Base-by-base conservation (phyloP, 306 rosid species). In the Calophaca sinica region DNA sequence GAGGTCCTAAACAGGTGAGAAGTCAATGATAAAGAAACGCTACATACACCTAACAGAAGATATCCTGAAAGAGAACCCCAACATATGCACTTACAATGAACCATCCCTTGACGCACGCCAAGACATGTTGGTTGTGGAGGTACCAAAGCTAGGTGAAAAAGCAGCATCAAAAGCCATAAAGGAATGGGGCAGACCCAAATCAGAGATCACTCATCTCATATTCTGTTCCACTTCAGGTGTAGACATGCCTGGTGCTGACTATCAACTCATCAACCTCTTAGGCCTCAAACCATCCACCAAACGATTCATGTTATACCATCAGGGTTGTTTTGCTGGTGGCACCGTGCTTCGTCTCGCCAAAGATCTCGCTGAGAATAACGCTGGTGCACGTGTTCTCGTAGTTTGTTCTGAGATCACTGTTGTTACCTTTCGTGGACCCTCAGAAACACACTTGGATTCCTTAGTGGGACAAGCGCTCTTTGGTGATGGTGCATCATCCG, bases 391-490 rank as follows among this genome's bases (percentile, higher is more conserved):
- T 2, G 82, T 86, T 7, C 84, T 86, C 0, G 81, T 83, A 0
- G 89, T 86, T 0, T 80, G 89, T 53, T 31, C 77, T 0, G 85
- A 86, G 77, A 73, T 86, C 70, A 64, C 74, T 0, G 72, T 60
- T 6, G 42, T 31, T 9, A 58, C 78, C 0, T 77, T 82, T n/a
- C 78, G 79, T 5, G 79, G 73, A 0, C 87, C 82, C 2, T 39
- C 26, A 0, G 81, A 82, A 4, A 28, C 29, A 7, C 84, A 82
- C 80, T 3, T 78, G 71, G 84, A 81, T 62, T 63, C 69, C 0
- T 62, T 87, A 48, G 74, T 85, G 2, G 89, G 89, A 6, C 91
- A 87, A n/a, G 87, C 86, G 0, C 26, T 87, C 6, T 77, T 84
- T 28, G 71, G 72, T 1, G 84, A 87, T 7, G 86, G 89, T 12